phyloP scores from a whole-genome alignment of 1,139 yeast species.

The Geotrichum europaeum region DNA sequence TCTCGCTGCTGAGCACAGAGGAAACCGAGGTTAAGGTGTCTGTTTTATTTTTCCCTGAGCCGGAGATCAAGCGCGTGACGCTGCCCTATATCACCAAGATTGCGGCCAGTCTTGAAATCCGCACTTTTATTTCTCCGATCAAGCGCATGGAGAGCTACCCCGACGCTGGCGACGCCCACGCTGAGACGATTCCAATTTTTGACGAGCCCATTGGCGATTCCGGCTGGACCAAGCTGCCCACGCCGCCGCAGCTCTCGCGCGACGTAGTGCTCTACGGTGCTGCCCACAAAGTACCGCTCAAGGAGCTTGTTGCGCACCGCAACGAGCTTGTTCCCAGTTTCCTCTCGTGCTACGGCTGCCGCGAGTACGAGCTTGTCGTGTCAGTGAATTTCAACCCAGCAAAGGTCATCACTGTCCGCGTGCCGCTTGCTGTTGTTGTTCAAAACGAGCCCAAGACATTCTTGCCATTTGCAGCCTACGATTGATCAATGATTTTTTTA shows the following conservation, averaged over 20 bases:
- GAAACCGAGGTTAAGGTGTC: neutral
- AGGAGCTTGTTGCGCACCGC: neutral
- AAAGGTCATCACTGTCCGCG: slow-evolving; percentile 1
- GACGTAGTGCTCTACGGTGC: slow-evolving; percentile 5
- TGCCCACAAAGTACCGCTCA: slow-evolving; percentile 3
- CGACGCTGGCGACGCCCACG: neutral
- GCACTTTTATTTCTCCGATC: neutral
- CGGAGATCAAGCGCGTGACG: slow-evolving; percentile 2
- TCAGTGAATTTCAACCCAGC: slow-evolving; percentile 6
- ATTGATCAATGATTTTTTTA: neutral
- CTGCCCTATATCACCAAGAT: slow-evolving; percentile 9
- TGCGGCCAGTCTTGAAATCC: neutral
- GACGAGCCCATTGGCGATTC: neutral
- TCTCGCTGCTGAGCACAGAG: neutral
- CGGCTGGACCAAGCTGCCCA: slow-evolving; percentile 10
- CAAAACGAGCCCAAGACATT: neutral
- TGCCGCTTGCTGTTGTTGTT: slow-evolving; percentile 7
- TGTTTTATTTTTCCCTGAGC: slow-evolving; percentile 16
- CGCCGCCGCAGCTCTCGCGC: slow-evolving; percentile 7
- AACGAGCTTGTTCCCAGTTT: slow-evolving; percentile 7
- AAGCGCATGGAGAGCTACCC: slow-evolving; percentile 1
- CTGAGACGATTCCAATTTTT: neutral
- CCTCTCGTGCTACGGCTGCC: slow-evolving; percentile 2
- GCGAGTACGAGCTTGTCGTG: slow-evolving; percentile 10
- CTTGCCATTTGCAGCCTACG: neutral